A percentile compares a stretch with the other conserved stretches of the same genome.
phyloP scores from a whole-genome alignment of 2,329 filamentous ascomycete genomes.

The Ceratocystis alfenasii region DNA sequence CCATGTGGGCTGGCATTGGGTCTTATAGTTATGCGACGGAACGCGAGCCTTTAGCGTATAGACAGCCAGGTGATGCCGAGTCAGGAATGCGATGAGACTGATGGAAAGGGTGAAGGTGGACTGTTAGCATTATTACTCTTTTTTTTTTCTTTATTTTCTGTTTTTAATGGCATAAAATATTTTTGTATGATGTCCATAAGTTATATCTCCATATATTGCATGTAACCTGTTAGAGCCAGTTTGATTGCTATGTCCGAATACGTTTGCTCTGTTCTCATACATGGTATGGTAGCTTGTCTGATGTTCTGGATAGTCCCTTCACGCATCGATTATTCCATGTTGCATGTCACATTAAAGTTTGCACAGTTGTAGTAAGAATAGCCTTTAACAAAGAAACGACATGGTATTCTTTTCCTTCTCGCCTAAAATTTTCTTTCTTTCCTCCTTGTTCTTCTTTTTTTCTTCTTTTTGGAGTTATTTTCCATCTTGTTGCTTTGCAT shows the following conservation, averaged over 20 bases:
- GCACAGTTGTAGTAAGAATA: background rate
- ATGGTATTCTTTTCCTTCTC: slow-evolving; percentile 4
- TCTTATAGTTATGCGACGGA: slow-evolving; percentile 44
- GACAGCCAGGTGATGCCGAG: slow-evolving; percentile 14
- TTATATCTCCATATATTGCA: too few species aligned
- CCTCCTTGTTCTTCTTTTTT: background rate
- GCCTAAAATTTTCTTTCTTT: background rate
- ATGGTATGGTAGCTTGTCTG: too few species aligned
- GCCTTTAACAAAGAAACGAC: background rate
- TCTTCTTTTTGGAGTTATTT: slow-evolving; percentile 7
- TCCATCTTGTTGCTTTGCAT: background rate
- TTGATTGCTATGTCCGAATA: too few species aligned
- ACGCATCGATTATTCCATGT: too few species aligned
- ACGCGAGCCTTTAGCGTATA: slow-evolving; percentile 25
- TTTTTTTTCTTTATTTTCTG: background rate
- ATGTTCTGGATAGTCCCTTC: too few species aligned
- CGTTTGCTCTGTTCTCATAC: too few species aligned
- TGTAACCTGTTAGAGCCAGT: too few species aligned
- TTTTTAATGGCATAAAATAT: slow-evolving; percentile 3
- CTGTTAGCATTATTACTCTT: background rate
- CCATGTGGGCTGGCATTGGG: slow-evolving; percentile 67
- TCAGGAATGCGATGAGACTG: slow-evolving; percentile 11
- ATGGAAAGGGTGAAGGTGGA: background rate
- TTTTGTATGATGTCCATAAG: background rate
- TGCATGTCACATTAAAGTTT: too few species aligned